Evolutionary conservation across 2,329 filamentous ascomycete species (phyloP).

Genomic region (Zymoseptoria brevis): DNA sequence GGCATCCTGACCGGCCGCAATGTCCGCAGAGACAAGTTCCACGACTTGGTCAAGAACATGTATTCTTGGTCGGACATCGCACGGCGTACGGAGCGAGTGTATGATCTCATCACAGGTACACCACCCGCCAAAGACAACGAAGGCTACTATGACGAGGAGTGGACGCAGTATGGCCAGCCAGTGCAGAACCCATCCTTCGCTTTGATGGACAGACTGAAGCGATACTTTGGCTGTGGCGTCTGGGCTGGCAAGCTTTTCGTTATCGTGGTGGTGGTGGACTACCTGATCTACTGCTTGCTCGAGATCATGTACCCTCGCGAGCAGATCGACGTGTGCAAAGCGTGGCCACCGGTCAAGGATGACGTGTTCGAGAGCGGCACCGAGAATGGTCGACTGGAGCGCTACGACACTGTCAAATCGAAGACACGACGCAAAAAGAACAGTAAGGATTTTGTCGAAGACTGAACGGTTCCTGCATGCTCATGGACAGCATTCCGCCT

Average conservation of each 20-base stretch:
- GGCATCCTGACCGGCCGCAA: constrained; percentile 57
- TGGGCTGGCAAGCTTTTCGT: constrained; percentile 98
- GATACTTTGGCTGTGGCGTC: constrained; percentile 95
- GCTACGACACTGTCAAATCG: constrained; percentile 11
- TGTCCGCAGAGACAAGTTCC: constrained; percentile 85
- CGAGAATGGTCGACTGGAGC: constrained; percentile 6
- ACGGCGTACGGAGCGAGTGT: constrained; percentile 85
- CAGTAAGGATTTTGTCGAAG: not conserved
- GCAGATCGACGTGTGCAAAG: constrained; percentile 78
- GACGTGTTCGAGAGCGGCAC: constrained; percentile 2
- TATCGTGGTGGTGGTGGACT: constrained; percentile 88
- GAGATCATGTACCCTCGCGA: constrained; percentile 81
- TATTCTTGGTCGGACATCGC: constrained; percentile 98
- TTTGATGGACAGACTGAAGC: constrained; percentile 86
- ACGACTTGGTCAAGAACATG: constrained; percentile 96
- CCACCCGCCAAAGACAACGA: constrained; percentile 57
- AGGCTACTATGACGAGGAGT: constrained; percentile 76
- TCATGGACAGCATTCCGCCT: not conserved
- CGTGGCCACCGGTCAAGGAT: constrained; percentile 58
- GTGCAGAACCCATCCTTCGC: constrained; percentile 63
- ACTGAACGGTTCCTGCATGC: not conserved
- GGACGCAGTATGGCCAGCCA: constrained; percentile 49
- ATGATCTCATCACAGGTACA: constrained; percentile 83
- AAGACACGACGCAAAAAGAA: constrained; percentile 5
- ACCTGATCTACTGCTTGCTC: constrained; percentile 77